These are phyloP conservation scores for Phaffia australis DNA, from an alignment of 768 basidiomycete species.

Conservation along the genomic window DNA sequence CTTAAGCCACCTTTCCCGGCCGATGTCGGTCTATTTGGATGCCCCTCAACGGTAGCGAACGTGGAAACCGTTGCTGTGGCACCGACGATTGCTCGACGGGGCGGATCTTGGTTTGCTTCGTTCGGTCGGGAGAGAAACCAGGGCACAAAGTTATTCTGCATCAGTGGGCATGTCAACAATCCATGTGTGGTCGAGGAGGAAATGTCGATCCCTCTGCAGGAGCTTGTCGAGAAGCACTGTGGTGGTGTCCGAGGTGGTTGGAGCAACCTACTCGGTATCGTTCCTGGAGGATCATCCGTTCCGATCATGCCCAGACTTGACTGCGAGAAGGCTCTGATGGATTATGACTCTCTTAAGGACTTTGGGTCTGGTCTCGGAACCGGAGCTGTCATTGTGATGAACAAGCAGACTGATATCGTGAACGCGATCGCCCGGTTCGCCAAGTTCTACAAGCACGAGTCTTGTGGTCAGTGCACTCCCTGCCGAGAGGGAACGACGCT, in stretches of 20 bases:
- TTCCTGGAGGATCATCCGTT: slow-evolving; percentile 89
- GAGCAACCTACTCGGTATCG: slow-evolving; percentile 93
- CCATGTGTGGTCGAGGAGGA: slow-evolving; percentile 97
- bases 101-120: slow-evolving; percentile 76
- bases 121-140: slow-evolving; percentile 88
- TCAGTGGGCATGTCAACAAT: slow-evolving; percentile 95
- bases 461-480: slow-evolving; percentile 93
- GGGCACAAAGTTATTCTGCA: slow-evolving; percentile 94
- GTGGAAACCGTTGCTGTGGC: slow-evolving; percentile 98
- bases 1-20: slow-evolving; percentile 98
- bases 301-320: slow-evolving; percentile 75
- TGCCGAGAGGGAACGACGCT: slow-evolving; percentile 75
- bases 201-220: slow-evolving; percentile 93
- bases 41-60: slow-evolving; percentile 93
- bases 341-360: slow-evolving; percentile 94
- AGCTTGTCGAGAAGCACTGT: slow-evolving; percentile 91
- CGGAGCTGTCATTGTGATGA: slow-evolving; percentile 97
- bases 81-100: slow-evolving; percentile 87
- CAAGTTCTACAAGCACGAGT: slow-evolving; percentile 97
- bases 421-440: slow-evolving; percentile 88
- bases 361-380: slow-evolving; percentile 94
- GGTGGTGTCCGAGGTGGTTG: slow-evolving; percentile 90
- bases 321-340: slow-evolving; percentile 89
- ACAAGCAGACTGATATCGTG: slow-evolving; percentile 92
- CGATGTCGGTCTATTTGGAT: slow-evolving; percentile 93